Conservation (phyloP, 2,329 filamentous ascomycete genomes). For the Tolypocladium tropicale region DNA sequence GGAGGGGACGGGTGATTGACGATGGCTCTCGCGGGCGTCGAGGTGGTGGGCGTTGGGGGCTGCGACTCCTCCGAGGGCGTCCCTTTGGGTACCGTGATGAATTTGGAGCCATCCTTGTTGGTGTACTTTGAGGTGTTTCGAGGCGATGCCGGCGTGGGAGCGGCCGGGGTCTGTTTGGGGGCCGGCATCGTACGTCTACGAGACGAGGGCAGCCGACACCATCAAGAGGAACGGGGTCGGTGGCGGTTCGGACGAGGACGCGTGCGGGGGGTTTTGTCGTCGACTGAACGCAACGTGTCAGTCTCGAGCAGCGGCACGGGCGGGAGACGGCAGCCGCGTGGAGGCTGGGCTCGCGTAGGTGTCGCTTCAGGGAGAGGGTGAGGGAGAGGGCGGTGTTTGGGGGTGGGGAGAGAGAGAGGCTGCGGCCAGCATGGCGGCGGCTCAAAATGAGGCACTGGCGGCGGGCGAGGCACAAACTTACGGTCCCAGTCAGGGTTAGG, state of each 20-base stretch:
- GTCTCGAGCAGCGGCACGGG: neutral
- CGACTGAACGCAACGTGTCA: neutral
- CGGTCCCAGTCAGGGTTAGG: slow-evolving; percentile 21
- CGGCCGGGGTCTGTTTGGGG: slow-evolving; percentile 40
- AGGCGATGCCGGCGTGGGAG: slow-evolving; percentile 40
- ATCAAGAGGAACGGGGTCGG: slow-evolving; percentile 22
- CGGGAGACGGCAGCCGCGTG: neutral
- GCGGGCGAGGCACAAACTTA: slow-evolving; percentile 15
- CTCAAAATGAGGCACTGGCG: slow-evolving; percentile 27
- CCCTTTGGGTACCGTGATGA: slow-evolving; percentile 53
- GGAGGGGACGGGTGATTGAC: slow-evolving; percentile 18
- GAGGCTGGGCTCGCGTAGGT: neutral
- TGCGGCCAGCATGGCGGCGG: slow-evolving; percentile 8
- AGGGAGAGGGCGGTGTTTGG: slow-evolving; percentile 5
- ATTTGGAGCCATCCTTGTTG: slow-evolving; percentile 60
- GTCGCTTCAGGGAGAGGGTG: slow-evolving; percentile 1
- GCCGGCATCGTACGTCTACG: slow-evolving; percentile 37
- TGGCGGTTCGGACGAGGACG: neutral
- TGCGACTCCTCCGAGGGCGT: slow-evolving; percentile 42
- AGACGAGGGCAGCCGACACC: slow-evolving; percentile 22
- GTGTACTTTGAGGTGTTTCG: slow-evolving; percentile 50
- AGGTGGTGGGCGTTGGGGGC: slow-evolving; percentile 38
- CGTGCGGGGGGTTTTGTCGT: neutral
- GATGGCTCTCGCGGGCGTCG: slow-evolving; percentile 14
- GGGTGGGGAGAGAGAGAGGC: slow-evolving; percentile 2